Evolutionary conservation across 495 filamentous ascomycete genomes (phyloP).

Genomic region (Penicillium lagena): DNA sequence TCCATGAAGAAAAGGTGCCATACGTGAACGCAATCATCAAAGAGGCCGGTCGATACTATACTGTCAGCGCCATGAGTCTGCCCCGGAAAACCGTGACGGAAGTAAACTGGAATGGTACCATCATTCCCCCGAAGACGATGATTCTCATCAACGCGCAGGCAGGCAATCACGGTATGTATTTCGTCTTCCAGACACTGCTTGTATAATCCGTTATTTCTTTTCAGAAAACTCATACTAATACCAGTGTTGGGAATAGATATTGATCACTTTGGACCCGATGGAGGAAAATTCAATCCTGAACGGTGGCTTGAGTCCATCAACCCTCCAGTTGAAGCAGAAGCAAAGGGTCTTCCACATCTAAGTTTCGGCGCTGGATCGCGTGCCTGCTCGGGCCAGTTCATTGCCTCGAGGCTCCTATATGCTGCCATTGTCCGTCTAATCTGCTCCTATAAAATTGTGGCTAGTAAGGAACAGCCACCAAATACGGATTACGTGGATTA

Average conservation of each 20-base stretch:
- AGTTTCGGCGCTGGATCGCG: conserved; percentile 50
- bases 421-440: conserved; percentile 42
- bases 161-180: conserved; percentile 45
- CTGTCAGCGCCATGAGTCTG: conserved; percentile 65
- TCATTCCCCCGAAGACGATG: conserved; percentile 58
- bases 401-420: conserved; percentile 46
- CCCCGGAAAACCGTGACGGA: conserved; percentile 59
- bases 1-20: conserved; percentile 62
- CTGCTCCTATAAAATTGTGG: conserved; percentile 43
- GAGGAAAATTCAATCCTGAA: conserved; percentile 46
- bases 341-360: conserved; percentile 33
- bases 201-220: not conserved
- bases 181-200: not conserved
- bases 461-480: conserved; percentile 39
- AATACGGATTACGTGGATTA: conserved; percentile 55
- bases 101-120: conserved; percentile 51
- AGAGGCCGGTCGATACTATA: conserved; percentile 65
- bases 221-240: not conserved
- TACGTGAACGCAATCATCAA: conserved; percentile 66
- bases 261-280: conserved; percentile 44
- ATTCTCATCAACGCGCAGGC: conserved; percentile 62
- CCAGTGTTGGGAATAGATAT: conserved; percentile 22
- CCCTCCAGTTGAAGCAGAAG: conserved; percentile 29
- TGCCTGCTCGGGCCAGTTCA: conserved; percentile 45
- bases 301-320: conserved; percentile 39